Evolutionary conservation across 305 asterid genomes (phyloP).

Genomic region (Solanum aculeatissimum): DNA sequence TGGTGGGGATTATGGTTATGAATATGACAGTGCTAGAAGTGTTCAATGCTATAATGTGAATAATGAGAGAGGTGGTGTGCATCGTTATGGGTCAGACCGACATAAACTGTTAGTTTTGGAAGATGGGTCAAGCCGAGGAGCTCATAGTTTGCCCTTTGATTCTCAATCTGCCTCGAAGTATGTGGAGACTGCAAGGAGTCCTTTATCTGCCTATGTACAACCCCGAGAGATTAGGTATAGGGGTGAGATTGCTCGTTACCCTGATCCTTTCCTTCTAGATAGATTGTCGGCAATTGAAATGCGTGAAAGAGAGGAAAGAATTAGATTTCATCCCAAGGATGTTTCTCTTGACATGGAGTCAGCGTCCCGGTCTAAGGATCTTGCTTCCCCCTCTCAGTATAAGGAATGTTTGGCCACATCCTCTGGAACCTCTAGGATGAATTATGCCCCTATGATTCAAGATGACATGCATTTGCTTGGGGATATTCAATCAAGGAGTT

Average conservation of each 20-base stretch:
- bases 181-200: background rate
- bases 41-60: background rate
- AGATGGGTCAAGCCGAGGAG: background rate
- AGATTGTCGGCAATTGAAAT: constrained; percentile 2
- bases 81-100: background rate
- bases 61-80: background rate
- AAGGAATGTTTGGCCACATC: constrained; percentile 1
- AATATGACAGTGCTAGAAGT: background rate
- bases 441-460: background rate
- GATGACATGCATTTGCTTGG: constrained; percentile 3
- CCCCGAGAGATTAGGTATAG: background rate
- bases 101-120: background rate
- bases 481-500: constrained; percentile 1
- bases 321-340: background rate
- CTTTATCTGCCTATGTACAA: background rate
- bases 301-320: constrained; percentile 9
- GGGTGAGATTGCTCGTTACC: background rate
- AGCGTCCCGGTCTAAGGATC: constrained; percentile 1
- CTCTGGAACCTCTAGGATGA: constrained; percentile 7
- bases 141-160: background rate
- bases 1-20: constrained; percentile 9
- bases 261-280: constrained; percentile 8
- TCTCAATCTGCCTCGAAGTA: background rate
- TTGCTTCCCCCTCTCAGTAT: background rate
- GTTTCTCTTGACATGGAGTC: background rate